Conservation (phyloP, 495 filamentous ascomycete genomes). For the Talaromyces thailandensis region DNA sequence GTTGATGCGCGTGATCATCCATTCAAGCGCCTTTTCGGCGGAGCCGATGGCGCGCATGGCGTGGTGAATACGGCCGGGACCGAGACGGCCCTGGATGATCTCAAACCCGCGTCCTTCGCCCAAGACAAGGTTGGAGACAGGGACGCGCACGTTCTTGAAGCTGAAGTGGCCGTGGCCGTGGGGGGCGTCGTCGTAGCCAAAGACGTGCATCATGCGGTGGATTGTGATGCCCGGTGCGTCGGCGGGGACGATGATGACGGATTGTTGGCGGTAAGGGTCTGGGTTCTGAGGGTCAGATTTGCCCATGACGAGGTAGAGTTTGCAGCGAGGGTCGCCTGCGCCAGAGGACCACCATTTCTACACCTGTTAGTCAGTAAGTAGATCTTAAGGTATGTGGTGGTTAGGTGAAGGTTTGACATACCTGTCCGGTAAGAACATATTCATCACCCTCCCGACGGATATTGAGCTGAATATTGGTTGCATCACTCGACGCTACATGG, state of each 20-base stretch:
- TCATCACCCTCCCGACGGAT: slow-evolving; percentile 74
- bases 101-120: slow-evolving; percentile 92
- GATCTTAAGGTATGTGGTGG: not conserved
- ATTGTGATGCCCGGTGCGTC: slow-evolving; percentile 68
- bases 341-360: slow-evolving; percentile 97
- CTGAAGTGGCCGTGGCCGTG: slow-evolving; percentile 87
- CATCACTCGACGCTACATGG: slow-evolving; percentile 75
- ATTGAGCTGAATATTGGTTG: slow-evolving; percentile 75
- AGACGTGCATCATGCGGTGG: slow-evolving; percentile 79
- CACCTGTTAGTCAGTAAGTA: not conserved
- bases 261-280: slow-evolving; percentile 78
- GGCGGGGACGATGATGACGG: slow-evolving; percentile 76
- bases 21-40: slow-evolving; percentile 75
- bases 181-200: slow-evolving; percentile 90
- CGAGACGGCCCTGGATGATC: slow-evolving; percentile 89
- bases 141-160: slow-evolving; percentile 80
- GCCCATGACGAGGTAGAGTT: slow-evolving; percentile 87
- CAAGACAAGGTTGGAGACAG: slow-evolving; percentile 67
- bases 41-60: slow-evolving; percentile 87
- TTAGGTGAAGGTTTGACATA: slow-evolving; percentile 24
- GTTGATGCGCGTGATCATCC: slow-evolving; percentile 84
- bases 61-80: slow-evolving; percentile 89
- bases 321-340: slow-evolving; percentile 83
- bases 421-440: slow-evolving; percentile 78
- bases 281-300: slow-evolving; percentile 65